A percentile compares a stretch with the other conserved stretches of the same genome.
Evolutionary conservation across 2,329 filamentous ascomycete species (phyloP).

Genomic region (Tolypocladium tropicale): DNA sequence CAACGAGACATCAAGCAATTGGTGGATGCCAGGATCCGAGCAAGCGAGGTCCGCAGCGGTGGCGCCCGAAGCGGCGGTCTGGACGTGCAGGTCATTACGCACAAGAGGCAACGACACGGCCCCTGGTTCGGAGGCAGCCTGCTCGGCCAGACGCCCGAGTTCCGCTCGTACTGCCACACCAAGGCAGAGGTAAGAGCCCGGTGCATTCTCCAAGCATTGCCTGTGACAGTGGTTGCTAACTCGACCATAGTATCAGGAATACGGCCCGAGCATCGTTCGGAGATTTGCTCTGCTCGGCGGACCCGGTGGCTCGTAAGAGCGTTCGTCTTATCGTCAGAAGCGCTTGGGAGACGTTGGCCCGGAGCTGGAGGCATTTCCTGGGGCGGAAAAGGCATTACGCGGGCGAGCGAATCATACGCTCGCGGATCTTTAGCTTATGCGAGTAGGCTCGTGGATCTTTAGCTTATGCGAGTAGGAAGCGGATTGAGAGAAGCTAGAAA

Average conservation of each 20-base stretch:
- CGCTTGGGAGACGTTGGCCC: not conserved
- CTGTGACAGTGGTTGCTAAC: slow-evolving; percentile 9
- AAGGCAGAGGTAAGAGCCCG: slow-evolving; percentile 54
- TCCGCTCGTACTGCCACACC: slow-evolving; percentile 97
- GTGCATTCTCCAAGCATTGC: not conserved
- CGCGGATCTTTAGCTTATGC: not conserved
- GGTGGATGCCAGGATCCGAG: slow-evolving; percentile 85
- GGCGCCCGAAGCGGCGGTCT: slow-evolving; percentile 88
- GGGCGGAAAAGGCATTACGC: not conserved
- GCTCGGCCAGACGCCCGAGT: slow-evolving; percentile 94
- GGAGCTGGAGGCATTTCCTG: not conserved
- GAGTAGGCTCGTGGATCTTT: not conserved
- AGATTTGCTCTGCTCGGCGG: slow-evolving; percentile 90
- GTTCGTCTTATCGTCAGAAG: not conserved
- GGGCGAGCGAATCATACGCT: not conserved
- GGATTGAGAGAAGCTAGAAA: not conserved
- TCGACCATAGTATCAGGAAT: slow-evolving; percentile 71
- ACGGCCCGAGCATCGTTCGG: slow-evolving; percentile 89
- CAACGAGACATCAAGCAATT: slow-evolving; percentile 96
- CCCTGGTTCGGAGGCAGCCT: slow-evolving; percentile 98
- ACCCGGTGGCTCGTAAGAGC: slow-evolving; percentile 62
- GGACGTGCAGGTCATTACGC: slow-evolving; percentile 93
- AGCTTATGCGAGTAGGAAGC: not conserved
- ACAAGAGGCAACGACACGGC: slow-evolving; percentile 94
- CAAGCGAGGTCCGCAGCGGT: slow-evolving; percentile 83